These are phyloP conservation scores for Rhizophagus clarus DNA, from an alignment of 192 early-diverging fungal species.

Conservation along the genomic window DNA sequence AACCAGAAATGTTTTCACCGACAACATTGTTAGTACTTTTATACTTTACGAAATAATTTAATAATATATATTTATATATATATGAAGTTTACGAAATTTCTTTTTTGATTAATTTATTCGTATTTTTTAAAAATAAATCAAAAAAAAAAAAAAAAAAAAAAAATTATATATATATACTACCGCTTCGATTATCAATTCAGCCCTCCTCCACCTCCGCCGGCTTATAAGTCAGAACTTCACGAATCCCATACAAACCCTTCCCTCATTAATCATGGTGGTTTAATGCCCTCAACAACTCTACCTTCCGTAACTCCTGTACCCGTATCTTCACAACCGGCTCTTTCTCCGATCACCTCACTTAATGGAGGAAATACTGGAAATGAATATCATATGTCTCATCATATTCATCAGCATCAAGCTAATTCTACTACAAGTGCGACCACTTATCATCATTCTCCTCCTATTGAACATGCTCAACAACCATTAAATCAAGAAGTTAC, in stretches of 20 bases:
- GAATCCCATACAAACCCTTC: conserved; percentile 9
- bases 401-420: conserved; percentile 15
- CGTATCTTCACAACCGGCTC: conserved; percentile 8
- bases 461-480: conserved; percentile 29
- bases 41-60: neutral
- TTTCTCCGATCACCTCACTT: conserved; percentile 26
- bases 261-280: conserved; percentile 25
- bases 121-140: neutral
- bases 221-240: conserved; percentile 17
- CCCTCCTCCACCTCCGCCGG: conserved; percentile 4
- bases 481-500: conserved; percentile 26
- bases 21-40: conserved; percentile 25
- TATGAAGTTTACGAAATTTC: neutral
- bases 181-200: neutral
- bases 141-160: too few relatives aligned
- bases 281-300: conserved; percentile 19
- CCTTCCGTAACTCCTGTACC: conserved; percentile 21
- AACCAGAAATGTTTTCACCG: conserved; percentile 21
- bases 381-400: conserved; percentile 33
- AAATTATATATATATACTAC: too few relatives aligned
- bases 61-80: too few relatives aligned
- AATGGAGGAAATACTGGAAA: conserved; percentile 23
- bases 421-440: neutral
- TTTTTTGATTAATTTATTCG: conserved; percentile 4
- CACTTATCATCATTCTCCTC: conserved; percentile 28